phyloP scores from a whole-genome alignment of 164 flowering plant genomes.

The Umbilicus rupestris region DNA sequence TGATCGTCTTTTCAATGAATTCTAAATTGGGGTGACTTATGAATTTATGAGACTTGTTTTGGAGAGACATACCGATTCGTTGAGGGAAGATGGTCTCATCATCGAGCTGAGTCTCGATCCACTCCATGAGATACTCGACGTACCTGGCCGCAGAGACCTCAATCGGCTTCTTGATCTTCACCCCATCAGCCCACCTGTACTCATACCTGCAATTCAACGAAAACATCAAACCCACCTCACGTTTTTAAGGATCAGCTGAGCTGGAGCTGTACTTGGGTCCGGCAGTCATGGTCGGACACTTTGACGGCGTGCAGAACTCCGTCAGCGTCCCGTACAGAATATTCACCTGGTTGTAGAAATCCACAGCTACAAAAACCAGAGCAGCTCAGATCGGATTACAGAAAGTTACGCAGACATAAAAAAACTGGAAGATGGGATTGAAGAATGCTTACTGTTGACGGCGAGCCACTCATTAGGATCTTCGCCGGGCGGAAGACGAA shows the following conservation, averaged over 20 bases:
- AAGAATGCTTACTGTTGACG: constrained; percentile 70
- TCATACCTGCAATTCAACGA: constrained; percentile 52
- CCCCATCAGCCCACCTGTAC: constrained; percentile 99
- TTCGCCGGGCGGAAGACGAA: constrained; percentile 98
- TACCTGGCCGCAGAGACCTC: constrained; percentile 99
- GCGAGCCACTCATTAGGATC: constrained; percentile 99
- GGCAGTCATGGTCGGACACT: constrained; percentile 97
- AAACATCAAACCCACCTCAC: background rate
- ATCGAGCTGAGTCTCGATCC: constrained; percentile 95
- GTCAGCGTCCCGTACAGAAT: constrained; percentile 98
- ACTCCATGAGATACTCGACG: constrained; percentile 94
- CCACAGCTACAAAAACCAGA: constrained; percentile 70
- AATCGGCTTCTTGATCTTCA: constrained; percentile 89
- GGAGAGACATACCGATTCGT: constrained; percentile 53
- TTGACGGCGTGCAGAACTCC: constrained; percentile 94
- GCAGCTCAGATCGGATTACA: background rate
- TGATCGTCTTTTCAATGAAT: no score
- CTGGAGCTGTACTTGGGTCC: constrained; percentile 88
- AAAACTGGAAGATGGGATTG: background rate
- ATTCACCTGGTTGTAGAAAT: constrained; percentile 99
- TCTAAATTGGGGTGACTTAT: no score
- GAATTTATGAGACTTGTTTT: no score
- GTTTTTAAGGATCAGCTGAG: background rate
- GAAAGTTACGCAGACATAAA: background rate
- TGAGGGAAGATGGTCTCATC: constrained; percentile 96